Evolutionary conservation across 208 protist genomes (phyloP).

Genomic region (Acanthamoeba healyi): DNA sequence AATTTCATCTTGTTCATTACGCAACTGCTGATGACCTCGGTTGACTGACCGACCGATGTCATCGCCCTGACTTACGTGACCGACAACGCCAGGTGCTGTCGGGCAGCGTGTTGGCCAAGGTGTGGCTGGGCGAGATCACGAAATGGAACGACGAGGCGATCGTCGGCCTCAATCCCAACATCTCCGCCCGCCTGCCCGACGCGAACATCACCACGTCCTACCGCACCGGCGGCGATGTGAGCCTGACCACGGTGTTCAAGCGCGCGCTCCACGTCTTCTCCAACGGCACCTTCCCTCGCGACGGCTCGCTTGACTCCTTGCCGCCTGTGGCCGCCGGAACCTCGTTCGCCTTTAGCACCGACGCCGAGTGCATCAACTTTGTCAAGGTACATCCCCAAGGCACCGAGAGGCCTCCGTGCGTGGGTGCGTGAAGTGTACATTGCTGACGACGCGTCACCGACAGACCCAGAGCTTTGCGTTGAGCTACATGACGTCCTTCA

Average conservation of each 20-base stretch:
- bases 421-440: neutral
- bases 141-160: conserved; percentile 15
- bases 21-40: too few species aligned
- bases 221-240: neutral
- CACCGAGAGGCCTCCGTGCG: too few species aligned
- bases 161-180: neutral
- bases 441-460: neutral
- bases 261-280: neutral
- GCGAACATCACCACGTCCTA: neutral
- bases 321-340: neutral
- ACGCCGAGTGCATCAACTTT: neutral
- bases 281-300: neutral
- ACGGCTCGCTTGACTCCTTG: neutral
- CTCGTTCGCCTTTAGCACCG: neutral
- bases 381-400: neutral
- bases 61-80: too few species aligned
- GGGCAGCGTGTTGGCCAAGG: neutral
- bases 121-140: conserved; percentile 27
- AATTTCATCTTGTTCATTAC: too few species aligned
- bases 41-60: too few species aligned
- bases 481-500: neutral
- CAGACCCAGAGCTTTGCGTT: neutral
- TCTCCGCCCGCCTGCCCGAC: neutral
- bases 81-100: neutral
- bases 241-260: neutral